Percentiles rank a stretch among this genome's conserved stretches.
These are phyloP conservation scores for Hypoxylon subgilvum DNA, from an alignment of 495 filamentous ascomycete species.

Conservation along the genomic window DNA sequence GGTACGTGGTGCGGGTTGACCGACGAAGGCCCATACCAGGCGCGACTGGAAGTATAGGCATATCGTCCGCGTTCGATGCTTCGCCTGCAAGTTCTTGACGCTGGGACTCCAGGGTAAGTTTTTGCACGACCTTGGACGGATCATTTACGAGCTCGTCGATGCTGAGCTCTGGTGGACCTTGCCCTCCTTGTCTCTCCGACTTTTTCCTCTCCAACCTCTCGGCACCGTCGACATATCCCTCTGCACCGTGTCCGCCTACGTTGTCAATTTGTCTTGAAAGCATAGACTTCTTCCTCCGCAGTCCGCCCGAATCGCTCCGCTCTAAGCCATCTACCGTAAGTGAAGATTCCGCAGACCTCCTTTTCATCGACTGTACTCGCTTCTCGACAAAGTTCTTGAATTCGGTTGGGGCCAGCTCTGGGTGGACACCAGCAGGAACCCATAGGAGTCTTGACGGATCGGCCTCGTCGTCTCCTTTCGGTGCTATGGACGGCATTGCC, in stretches of 20 bases:
- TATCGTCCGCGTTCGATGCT: slow-evolving; percentile 69
- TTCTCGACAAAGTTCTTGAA: slow-evolving; percentile 97
- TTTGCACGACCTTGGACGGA: slow-evolving; percentile 69
- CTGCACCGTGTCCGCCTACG: slow-evolving; percentile 62
- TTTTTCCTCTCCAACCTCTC: slow-evolving; percentile 79
- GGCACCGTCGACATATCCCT: slow-evolving; percentile 83
- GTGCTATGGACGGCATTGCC: slow-evolving; percentile 74
- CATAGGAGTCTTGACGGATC: slow-evolving; percentile 90
- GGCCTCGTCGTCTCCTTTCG: slow-evolving; percentile 78
- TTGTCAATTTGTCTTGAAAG: slow-evolving; percentile 89
- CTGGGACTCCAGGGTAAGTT: slow-evolving; percentile 61
- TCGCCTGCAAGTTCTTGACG: slow-evolving; percentile 45
- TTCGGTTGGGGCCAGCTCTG: slow-evolving; percentile 92
- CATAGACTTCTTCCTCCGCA: slow-evolving; percentile 94
- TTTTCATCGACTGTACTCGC: slow-evolving; percentile 83
- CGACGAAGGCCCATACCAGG: slow-evolving; percentile 80
- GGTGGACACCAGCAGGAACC: slow-evolving; percentile 94
- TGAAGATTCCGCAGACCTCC: slow-evolving; percentile 75
- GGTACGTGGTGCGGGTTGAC: slow-evolving; percentile 90
- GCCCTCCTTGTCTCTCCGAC: slow-evolving; percentile 57
- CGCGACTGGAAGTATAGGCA: slow-evolving; percentile 81
- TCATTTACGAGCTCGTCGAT: slow-evolving; percentile 84
- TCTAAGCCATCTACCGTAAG: slow-evolving; percentile 68
- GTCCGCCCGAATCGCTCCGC: slow-evolving; percentile 64
- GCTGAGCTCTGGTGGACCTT: slow-evolving; percentile 61